Evolutionary conservation across 768 basidiomycete genomes (phyloP).

Genomic region (Phanerodontia chrysosporium): DNA sequence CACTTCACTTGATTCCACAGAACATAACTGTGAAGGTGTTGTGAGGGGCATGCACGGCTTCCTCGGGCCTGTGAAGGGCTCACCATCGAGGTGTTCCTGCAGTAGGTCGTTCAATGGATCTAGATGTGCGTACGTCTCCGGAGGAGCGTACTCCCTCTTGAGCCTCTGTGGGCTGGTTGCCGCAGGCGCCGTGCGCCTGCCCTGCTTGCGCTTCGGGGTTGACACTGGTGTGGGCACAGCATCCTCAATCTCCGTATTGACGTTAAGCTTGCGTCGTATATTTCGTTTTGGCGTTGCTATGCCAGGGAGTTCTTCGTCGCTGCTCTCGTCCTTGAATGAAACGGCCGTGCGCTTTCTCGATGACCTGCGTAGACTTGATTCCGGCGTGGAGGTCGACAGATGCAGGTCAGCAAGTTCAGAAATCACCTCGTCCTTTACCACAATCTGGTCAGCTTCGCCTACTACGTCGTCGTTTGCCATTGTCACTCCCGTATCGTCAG

Average conservation of each 20-base stretch:
- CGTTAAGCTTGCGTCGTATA: not conserved
- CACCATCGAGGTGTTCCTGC: constrained; percentile 52
- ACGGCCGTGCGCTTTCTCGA: not conserved
- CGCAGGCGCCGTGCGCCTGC: not conserved
- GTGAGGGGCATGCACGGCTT: too few relatives aligned
- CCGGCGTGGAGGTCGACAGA: not conserved
- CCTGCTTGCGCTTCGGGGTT: not conserved
- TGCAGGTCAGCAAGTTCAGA: not conserved
- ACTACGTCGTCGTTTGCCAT: too few relatives aligned
- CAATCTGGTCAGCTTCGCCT: not conserved
- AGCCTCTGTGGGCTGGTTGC: constrained; percentile 16
- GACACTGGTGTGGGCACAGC: not conserved
- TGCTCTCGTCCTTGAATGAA: not conserved
- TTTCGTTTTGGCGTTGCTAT: not conserved
- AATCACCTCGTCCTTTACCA: not conserved
- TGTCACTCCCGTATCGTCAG: too few relatives aligned
- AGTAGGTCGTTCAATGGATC: constrained; percentile 50
- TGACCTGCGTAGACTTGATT: not conserved
- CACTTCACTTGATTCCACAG: constrained; percentile 74
- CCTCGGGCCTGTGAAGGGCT: constrained; percentile 13
- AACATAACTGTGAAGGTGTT: constrained; percentile 54
- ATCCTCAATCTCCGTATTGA: not conserved
- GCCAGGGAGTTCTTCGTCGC: not conserved
- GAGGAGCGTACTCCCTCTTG: constrained; percentile 44
- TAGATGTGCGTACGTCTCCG: constrained; percentile 51